phyloP scores from a whole-genome alignment of 2,329 filamentous ascomycete species.

The Trichophyton benhamiae region DNA sequence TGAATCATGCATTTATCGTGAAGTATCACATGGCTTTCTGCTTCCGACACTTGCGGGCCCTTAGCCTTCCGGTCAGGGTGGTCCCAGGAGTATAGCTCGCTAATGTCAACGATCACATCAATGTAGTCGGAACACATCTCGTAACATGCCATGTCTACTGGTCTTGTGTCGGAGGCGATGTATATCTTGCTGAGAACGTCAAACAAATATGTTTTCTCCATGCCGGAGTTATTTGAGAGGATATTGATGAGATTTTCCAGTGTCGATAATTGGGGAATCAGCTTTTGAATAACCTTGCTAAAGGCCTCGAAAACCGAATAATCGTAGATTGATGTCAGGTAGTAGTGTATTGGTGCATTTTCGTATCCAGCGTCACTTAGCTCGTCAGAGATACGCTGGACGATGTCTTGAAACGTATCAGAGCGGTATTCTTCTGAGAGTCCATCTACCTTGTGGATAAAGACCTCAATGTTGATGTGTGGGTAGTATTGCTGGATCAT shows the following conservation, averaged over 20 bases:
- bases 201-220: slow-evolving; percentile 96
- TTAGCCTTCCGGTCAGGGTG: slow-evolving; percentile 31
- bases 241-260: slow-evolving; percentile 91
- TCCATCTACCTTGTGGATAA: slow-evolving; percentile 98
- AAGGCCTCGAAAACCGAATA: slow-evolving; percentile 98
- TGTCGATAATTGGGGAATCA: slow-evolving; percentile 84
- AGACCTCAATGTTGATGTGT: slow-evolving; percentile 92
- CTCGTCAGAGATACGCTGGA: slow-evolving; percentile 91
- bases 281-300: slow-evolving; percentile 94
- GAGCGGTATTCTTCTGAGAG: slow-evolving; percentile 91
- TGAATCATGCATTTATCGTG: slow-evolving; percentile 53
- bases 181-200: slow-evolving; percentile 98
- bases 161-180: slow-evolving; percentile 87
- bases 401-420: slow-evolving; percentile 92
- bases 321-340: slow-evolving; percentile 96
- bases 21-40: slow-evolving; percentile 51
- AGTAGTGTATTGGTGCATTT: slow-evolving; percentile 86
- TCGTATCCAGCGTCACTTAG: slow-evolving; percentile 86
- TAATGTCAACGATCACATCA: slow-evolving; percentile 94
- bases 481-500: slow-evolving; percentile 81
- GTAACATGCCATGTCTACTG: slow-evolving; percentile 89
- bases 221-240: slow-evolving; percentile 81
- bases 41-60: slow-evolving; percentile 40
- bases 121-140: slow-evolving; percentile 99
- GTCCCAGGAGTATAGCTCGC: slow-evolving; percentile 81